A percentile compares a stretch with the other conserved stretches of the same genome.
Evolutionary conservation across 371 early-diverging fungal genomes (phyloP).

Genomic region (Sporodiniella umbellata): DNA sequence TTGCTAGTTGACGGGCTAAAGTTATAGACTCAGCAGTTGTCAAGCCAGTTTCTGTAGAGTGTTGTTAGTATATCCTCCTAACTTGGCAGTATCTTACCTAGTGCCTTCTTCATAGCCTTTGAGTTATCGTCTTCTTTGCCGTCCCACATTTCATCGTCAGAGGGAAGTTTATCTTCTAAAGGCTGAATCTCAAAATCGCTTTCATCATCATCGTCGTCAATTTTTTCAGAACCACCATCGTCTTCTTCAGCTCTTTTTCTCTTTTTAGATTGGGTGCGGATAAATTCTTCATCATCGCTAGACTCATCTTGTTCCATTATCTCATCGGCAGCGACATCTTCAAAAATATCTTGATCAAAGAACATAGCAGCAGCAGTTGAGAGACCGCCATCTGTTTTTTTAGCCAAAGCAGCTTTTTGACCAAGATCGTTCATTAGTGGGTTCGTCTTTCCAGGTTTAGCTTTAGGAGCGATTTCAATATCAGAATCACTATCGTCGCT

Average conservation of each 20-base stretch:
- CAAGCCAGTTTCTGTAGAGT: conserved; percentile 41
- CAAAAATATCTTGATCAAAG: conserved; percentile 92
- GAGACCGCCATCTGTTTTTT: conserved; percentile 55
- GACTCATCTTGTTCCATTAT: conserved; percentile 62
- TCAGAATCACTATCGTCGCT: conserved; percentile 23
- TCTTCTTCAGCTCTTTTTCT: conserved; percentile 41
- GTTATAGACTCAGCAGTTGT: conserved; percentile 89
- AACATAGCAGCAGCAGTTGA: conserved; percentile 83
- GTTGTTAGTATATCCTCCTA: background rate
- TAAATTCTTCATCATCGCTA: conserved; percentile 21
- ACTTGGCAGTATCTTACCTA: conserved; percentile 21
- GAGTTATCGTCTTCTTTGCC: conserved; percentile 69
- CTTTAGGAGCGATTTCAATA: conserved; percentile 33
- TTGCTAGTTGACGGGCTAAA: conserved; percentile 80
- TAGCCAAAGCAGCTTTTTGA: conserved; percentile 55
- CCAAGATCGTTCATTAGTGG: conserved; percentile 59
- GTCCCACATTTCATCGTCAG: conserved; percentile 63
- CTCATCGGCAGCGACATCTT: conserved; percentile 54
- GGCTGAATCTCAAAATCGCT: conserved; percentile 63
- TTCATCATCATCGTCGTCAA: conserved; percentile 47
- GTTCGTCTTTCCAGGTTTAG: conserved; percentile 36
- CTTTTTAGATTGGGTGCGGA: conserved; percentile 25
- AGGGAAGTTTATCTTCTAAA: conserved; percentile 48
- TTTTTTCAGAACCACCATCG: conserved; percentile 20
- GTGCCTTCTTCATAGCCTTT: conserved; percentile 57